phyloP scores from a whole-genome alignment of 2,329 filamentous ascomycete genomes.

The Cryphonectria naterciae region DNA sequence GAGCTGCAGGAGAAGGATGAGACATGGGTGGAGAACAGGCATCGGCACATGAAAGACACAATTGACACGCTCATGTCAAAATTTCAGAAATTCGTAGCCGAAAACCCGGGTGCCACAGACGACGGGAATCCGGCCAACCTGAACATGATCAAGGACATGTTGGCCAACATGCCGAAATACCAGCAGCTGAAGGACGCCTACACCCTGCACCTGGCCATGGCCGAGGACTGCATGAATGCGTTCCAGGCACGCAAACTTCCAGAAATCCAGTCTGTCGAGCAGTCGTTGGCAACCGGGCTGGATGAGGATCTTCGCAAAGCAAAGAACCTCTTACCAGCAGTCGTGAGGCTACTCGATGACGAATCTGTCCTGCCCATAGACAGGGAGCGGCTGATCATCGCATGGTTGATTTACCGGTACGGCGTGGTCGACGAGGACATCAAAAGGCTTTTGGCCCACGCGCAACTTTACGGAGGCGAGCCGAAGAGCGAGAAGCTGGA shows the following conservation, averaged over 20 bases:
- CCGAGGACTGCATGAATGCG: constrained; percentile 93
- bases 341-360: constrained; percentile 88
- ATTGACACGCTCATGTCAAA: constrained; percentile 91
- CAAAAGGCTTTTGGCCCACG: constrained; percentile 80
- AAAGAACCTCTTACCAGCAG: constrained; percentile 83
- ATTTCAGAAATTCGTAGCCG: constrained; percentile 87
- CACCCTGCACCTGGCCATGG: constrained; percentile 93
- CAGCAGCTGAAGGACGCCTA: constrained; percentile 95
- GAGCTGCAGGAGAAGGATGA: constrained; percentile 89
- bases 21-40: constrained; percentile 93
- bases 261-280: constrained; percentile 86
- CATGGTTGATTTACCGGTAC: constrained; percentile 85
- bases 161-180: constrained; percentile 91
- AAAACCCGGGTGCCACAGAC: constrained; percentile 74
- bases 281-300: constrained; percentile 86
- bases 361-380: constrained; percentile 73
- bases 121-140: constrained; percentile 70
- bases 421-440: constrained; percentile 85
- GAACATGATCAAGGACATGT: constrained; percentile 95
- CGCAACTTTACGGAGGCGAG: constrained; percentile 72
- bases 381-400: constrained; percentile 79
- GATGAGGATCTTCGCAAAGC: constrained; percentile 92
- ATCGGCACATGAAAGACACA: constrained; percentile 97
- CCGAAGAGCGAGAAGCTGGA: constrained; percentile 37
- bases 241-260: constrained; percentile 85